A percentile compares a stretch with the other conserved stretches of the same genome.
These are phyloP conservation scores for Thymus mandschuricus DNA, from an alignment of 257 asterid species.

Conservation along the genomic window DNA sequence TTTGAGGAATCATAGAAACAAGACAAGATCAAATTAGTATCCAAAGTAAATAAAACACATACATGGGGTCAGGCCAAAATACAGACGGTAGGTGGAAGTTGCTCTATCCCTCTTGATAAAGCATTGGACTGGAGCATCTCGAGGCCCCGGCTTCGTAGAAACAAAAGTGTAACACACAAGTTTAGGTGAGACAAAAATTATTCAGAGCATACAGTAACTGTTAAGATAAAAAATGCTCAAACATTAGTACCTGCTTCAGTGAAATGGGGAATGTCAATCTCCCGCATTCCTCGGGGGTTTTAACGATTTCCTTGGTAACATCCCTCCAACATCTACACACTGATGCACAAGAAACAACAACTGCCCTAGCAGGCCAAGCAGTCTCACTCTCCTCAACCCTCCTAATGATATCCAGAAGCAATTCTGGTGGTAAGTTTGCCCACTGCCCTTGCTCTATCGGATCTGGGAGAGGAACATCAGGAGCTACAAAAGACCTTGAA, in stretches of 20 bases:
- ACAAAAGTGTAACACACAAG: constrained; percentile 1
- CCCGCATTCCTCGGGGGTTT: constrained; percentile 93
- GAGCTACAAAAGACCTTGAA: constrained; percentile 68
- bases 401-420: constrained; percentile 80
- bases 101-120: constrained; percentile 86
- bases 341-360: constrained; percentile 82
- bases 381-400: constrained; percentile 93
- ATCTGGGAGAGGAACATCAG: constrained; percentile 61
- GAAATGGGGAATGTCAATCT: constrained; percentile 93
- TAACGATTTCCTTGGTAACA: constrained; percentile 89
- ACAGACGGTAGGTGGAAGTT: constrained; percentile 66
- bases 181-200: constrained; percentile 13
- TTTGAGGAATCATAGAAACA: background rate
- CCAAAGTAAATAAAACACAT: constrained; percentile 36
- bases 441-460: constrained; percentile 80
- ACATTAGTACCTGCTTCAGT: constrained; percentile 72
- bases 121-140: constrained; percentile 91
- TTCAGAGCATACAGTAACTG: background rate
- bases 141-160: constrained; percentile 78
- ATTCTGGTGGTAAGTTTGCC: constrained; percentile 91
- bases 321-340: constrained; percentile 97
- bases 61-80: constrained; percentile 90
- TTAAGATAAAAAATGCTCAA: constrained; percentile 7
- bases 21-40: background rate
- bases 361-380: constrained; percentile 89